These are phyloP conservation scores for Globisporangium carolinianum DNA, from an alignment of 352 stramenopile genomes.

Conservation along the genomic window DNA sequence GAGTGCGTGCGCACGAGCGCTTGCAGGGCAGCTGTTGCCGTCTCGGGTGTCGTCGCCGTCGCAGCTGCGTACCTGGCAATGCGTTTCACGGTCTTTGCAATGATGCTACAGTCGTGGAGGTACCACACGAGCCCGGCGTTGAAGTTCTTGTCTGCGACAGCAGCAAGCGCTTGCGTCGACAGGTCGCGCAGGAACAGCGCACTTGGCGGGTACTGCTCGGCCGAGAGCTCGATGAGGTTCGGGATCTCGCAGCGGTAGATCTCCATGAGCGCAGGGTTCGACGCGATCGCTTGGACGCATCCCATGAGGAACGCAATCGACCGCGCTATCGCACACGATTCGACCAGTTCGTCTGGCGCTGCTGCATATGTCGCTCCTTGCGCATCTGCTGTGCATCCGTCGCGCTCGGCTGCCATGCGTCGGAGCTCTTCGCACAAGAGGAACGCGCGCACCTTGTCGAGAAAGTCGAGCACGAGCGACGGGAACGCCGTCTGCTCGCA, in stretches of 20 bases:
- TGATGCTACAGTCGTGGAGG: conserved; percentile 51
- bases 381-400: neutral
- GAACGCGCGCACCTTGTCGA: conserved; percentile 42
- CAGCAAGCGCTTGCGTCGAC: conserved; percentile 32
- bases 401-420: conserved; percentile 10
- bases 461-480: conserved; percentile 59
- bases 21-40: conserved; percentile 26
- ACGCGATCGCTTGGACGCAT: conserved; percentile 50
- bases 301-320: conserved; percentile 50
- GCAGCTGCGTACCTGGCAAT: conserved; percentile 35
- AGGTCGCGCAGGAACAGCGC: conserved; percentile 43
- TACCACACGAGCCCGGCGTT: conserved; percentile 73
- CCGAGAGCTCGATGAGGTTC: conserved; percentile 51
- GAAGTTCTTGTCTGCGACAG: conserved; percentile 52
- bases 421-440: conserved; percentile 40
- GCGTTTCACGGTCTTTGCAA: conserved; percentile 38
- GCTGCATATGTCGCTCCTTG: no score
- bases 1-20: conserved; percentile 2
- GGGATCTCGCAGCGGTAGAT: conserved; percentile 63
- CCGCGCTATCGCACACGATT: conserved; percentile 20
- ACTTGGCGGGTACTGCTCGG: conserved; percentile 51
- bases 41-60: conserved; percentile 20
- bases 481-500: conserved; percentile 69
- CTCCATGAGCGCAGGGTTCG: conserved; percentile 44
- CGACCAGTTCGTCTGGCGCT: neutral